Conservation (phyloP, 805 yeast species). For the Cyberlindnera euphorbiae region DNA sequence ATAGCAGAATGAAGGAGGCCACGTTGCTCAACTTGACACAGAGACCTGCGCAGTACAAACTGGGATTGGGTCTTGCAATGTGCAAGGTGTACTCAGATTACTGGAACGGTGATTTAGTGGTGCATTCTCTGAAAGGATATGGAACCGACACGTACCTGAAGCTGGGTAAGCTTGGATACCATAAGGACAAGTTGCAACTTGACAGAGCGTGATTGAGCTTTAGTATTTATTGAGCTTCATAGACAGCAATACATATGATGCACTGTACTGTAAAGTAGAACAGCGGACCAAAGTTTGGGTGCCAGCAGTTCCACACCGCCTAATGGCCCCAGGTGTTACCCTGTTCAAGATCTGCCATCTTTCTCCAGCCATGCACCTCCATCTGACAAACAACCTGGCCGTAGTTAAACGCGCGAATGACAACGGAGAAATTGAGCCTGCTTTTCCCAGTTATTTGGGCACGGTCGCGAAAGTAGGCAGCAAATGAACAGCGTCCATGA, state of each 20-base stretch:
- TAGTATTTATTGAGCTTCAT: not conserved
- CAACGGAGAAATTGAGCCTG: too few species aligned
- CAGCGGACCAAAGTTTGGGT: too few species aligned
- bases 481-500: not conserved
- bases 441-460: too few species aligned
- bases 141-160: slow-evolving; percentile 87
- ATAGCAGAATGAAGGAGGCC: slow-evolving; percentile 25
- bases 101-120: slow-evolving; percentile 88
- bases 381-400: slow-evolving; percentile 4
- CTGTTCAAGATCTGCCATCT: too few species aligned
- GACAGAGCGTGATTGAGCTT: slow-evolving; percentile 56
- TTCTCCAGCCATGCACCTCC: too few species aligned
- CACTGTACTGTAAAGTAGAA: too few species aligned
- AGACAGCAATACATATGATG: too few species aligned
- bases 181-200: slow-evolving; percentile 57
- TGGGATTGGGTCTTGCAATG: slow-evolving; percentile 90
- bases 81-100: slow-evolving; percentile 91
- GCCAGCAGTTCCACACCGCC: too few species aligned
- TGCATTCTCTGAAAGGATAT: slow-evolving; percentile 82
- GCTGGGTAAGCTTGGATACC: slow-evolving; percentile 72
- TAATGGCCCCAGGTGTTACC: too few species aligned
- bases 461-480: not conserved
- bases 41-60: slow-evolving; percentile 67
- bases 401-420: slow-evolving; percentile 9
- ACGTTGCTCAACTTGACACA: slow-evolving; percentile 63